Base-by-base conservation (phyloP, 805 yeast species). In the Suhomyces canberraensis region DNA sequence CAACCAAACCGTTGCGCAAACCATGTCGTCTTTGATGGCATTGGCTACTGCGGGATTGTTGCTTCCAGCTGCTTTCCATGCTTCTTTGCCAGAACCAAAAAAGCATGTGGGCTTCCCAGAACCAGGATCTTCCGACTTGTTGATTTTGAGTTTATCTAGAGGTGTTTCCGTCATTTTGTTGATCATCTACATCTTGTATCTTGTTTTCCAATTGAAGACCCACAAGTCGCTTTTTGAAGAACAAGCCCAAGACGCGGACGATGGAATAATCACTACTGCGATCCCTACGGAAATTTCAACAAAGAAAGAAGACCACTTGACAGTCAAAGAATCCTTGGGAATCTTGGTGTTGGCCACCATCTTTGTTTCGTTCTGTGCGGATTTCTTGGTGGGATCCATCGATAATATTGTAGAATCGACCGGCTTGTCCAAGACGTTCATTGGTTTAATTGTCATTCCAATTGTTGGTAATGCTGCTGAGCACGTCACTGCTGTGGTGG, bases 391-490 rank as follows among this genome's bases (percentile, higher is more conserved):
- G 35, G 93, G 95, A 18, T 83, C 96, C 16, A 93, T 93, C 52
- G 98, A 93, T 63, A 84, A 77, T 39, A 78, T 91, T 45, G 98
- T 93, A 25, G 85, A 70, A 40, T 66, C 79, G 20, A 79, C 95
- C 2, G 96, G 96, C 3, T 71, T 93, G 37, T 85, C 96, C 29
- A 90, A 91, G 74, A 89, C 98, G 0, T 93, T 93, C 52, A 88
- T 93, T 52, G 98, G 98, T 58, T 71, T 93, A 48, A 83, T 93
- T 49, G 79, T 93, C 31, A 83, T 93, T 44, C 98, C 98, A 27
- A 91, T 93, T 45, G 98, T 93, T 18, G 98, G 98, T 39, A 93
- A 93, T 54, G 98, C 98, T 3, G 98, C 98, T 9, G 98, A 93
- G 62, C 98, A 93, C 61, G 98, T 88, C 35, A 93, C 98, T 14